Evolutionary conservation across 2,329 filamentous ascomycete species (phyloP).

Genomic region (Paramyrothecium sp.): DNA sequence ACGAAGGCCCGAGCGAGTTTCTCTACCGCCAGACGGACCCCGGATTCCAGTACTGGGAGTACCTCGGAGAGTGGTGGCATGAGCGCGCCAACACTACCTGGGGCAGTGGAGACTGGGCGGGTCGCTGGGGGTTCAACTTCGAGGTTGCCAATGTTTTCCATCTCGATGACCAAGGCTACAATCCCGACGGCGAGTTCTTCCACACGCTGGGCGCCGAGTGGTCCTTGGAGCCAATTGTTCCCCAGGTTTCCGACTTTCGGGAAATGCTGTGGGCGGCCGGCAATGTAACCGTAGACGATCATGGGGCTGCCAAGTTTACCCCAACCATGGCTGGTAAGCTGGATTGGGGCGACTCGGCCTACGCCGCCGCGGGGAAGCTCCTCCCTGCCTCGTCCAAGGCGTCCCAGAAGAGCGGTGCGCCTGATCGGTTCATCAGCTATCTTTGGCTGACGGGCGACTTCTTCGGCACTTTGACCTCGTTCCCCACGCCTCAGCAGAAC

Average conservation of each 20-base stretch:
- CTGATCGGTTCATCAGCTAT: slow-evolving; percentile 39
- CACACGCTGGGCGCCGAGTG: slow-evolving; percentile 41
- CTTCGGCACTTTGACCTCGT: slow-evolving; percentile 31
- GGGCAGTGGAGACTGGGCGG: slow-evolving; percentile 31
- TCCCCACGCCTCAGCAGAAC: slow-evolving; percentile 39
- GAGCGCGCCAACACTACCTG: slow-evolving; percentile 34
- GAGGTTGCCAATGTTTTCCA: slow-evolving; percentile 42
- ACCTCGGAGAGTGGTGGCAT: slow-evolving; percentile 28
- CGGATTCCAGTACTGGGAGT: slow-evolving; percentile 21
- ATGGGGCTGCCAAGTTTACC: slow-evolving; percentile 29
- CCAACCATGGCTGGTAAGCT: slow-evolving; percentile 39
- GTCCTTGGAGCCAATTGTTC: slow-evolving; percentile 35
- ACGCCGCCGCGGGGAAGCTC: slow-evolving; percentile 40
- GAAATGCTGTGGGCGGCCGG: slow-evolving; percentile 42
- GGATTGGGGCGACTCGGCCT: slow-evolving; percentile 38
- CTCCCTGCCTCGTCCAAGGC: slow-evolving; percentile 34
- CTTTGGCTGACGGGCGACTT: slow-evolving; percentile 42
- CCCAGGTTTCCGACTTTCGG: slow-evolving; percentile 33
- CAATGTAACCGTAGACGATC: slow-evolving; percentile 22
- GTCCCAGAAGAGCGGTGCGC: slow-evolving; percentile 32
- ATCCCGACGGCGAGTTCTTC: slow-evolving; percentile 35
- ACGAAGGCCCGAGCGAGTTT: slow-evolving; percentile 17
- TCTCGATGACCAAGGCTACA: slow-evolving; percentile 36
- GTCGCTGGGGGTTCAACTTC: slow-evolving; percentile 41
- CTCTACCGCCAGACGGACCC: slow-evolving; percentile 20